A percentile compares a stretch with the other conserved stretches of the same genome.
Conservation (phyloP, 768 basidiomycete genomes). For the Tubosaeta brunneosetosa region DNA sequence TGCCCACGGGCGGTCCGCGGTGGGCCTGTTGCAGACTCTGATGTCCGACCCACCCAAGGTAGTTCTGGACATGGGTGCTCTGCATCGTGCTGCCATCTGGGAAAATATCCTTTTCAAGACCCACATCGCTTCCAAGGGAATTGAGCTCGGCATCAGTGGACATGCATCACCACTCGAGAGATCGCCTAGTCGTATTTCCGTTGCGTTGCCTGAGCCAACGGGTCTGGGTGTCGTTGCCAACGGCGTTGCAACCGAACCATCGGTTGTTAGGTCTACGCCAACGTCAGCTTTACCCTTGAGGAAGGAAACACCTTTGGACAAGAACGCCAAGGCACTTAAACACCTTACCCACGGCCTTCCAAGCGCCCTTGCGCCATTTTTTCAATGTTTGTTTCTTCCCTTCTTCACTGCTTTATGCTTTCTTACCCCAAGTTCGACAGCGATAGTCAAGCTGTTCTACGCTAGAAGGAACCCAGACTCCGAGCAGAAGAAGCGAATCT, state of each 20-base stretch:
- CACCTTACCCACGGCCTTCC: constrained; percentile 79
- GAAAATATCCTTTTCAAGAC: constrained; percentile 78
- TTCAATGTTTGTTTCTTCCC: constrained; percentile 61
- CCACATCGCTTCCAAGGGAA: constrained; percentile 50
- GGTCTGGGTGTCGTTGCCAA: constrained; percentile 29
- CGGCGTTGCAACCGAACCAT: constrained; percentile 25
- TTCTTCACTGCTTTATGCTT: neutral
- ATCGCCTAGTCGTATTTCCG: constrained; percentile 41
- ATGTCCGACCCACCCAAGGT: constrained; percentile 61
- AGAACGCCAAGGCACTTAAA: constrained; percentile 72
- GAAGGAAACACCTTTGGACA: constrained; percentile 45
- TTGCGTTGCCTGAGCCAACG: constrained; percentile 39
- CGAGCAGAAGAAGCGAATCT: constrained; percentile 72
- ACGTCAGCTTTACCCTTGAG: constrained; percentile 30
- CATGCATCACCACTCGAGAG: constrained; percentile 44
- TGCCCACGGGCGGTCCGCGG: constrained; percentile 72
- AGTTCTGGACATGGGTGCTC: constrained; percentile 64
- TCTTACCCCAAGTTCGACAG: constrained; percentile 35
- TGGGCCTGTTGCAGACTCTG: constrained; percentile 69
- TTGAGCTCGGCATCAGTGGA: constrained; percentile 43
- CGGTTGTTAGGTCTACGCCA: constrained; percentile 18
- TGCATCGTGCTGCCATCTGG: constrained; percentile 83
- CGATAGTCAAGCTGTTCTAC: constrained; percentile 84
- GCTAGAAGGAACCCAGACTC: constrained; percentile 72
- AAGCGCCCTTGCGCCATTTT: constrained; percentile 71